phyloP scores from a whole-genome alignment of 805 yeast genomes.

The Lipomyces yamadae region DNA sequence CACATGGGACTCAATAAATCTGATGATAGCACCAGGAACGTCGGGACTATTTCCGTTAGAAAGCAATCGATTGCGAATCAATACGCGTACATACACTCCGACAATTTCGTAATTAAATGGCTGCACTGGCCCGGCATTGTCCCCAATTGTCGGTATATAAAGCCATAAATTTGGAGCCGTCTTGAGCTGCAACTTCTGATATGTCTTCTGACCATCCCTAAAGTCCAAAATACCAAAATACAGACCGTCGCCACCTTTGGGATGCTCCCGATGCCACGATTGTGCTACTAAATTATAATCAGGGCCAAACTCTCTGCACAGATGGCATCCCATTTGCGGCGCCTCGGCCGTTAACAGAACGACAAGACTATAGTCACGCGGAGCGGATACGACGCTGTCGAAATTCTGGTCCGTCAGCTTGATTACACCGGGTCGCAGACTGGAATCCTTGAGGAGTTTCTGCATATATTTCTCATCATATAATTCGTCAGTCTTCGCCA shows the following conservation, averaged over 20 bases:
- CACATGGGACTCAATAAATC: conserved; percentile 24
- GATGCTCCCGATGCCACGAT: conserved; percentile 66
- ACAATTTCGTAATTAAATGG: conserved; percentile 35
- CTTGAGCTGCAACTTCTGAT: conserved; percentile 58
- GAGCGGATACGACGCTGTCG: conserved; percentile 60
- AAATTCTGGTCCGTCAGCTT: conserved; percentile 65
- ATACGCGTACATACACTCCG: conserved; percentile 36
- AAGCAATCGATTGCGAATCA: background rate
- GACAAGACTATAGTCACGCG: conserved; percentile 71
- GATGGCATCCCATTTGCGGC: conserved; percentile 72
- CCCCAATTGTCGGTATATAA: conserved; percentile 57
- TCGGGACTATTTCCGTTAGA: conserved; percentile 19
- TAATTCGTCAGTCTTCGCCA: conserved; percentile 5
- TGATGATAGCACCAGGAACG: conserved; percentile 21
- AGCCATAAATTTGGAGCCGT: conserved; percentile 79
- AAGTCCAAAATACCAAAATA: conserved; percentile 80
- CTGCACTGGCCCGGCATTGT: conserved; percentile 44
- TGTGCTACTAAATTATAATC: conserved; percentile 62
- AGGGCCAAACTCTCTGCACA: conserved; percentile 75
- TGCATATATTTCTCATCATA: conserved; percentile 22
- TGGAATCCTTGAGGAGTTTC: conserved; percentile 22
- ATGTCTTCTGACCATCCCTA: conserved; percentile 57
- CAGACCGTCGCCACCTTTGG: conserved; percentile 55
- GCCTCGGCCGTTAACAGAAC: conserved; percentile 74
- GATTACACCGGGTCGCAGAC: conserved; percentile 46